Evolutionary conservation across 202 grass and related monocot genomes (phyloP), one percentile per base, ranked within the genome.

Genomic region (Panicum virgatum): DNA sequence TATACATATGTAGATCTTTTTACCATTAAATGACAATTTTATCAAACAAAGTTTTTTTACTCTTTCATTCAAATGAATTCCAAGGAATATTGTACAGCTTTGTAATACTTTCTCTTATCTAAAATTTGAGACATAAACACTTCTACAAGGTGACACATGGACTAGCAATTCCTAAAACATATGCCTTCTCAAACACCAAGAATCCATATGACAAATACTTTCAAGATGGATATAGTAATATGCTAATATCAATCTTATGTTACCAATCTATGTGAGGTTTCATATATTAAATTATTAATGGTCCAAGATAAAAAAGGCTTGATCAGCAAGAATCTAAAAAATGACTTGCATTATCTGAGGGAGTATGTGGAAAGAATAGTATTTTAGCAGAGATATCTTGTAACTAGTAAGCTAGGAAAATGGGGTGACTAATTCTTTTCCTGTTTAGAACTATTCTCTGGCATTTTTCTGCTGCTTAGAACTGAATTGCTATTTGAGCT

Each of bases 51-150:
- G 19, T 70, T 12, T 69, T 46, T 25, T 8, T n/a, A 13, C 7
- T 47, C 20, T 70, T 60, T 45, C 1, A 18, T 73, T 61, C 43
- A 39, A n/a, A 38, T 37, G 43, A 82, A 72, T 48, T 29, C 27
- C 26, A 71, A 69, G 26, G 36, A 61, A 10, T 57, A 45, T 45
- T 14, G 25, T 58, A 20, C 4, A 45, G 19, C 11, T 80, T 69
- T 69, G 66, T 69, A 45, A 27, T 45, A 68, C 65, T 42, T 67
- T 26, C 39, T 44, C 65, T 67, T n/a, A 23, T 68, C 65, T 68
- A 25, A 7, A 23, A 23, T 60, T 60, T 60, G 5, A 15, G 58
- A 46, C 43, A 45, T 70, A 14, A 13, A 71, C 25, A 71, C 43
- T 48, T 50, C 43, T 27, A 30, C 43, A 48, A 48, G 16, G 23